Evolutionary conservation across 176 grass and related monocot genomes (phyloP).

Genomic region (Musa itinerans): DNA sequence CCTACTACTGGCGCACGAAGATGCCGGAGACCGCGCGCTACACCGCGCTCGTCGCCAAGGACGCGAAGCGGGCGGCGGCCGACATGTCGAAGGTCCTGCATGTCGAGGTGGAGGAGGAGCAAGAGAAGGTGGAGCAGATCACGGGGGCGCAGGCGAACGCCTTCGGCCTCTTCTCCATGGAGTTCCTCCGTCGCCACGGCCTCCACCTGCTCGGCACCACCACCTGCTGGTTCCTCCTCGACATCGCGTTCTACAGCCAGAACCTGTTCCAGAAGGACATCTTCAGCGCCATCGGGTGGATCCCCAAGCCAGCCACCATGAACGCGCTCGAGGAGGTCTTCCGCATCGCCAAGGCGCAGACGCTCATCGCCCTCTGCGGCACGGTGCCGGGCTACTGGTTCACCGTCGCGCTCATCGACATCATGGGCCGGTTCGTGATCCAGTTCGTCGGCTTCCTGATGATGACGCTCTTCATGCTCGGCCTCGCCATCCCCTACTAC

Average conservation of each 20-base stretch:
- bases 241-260: conserved; percentile 80
- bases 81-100: too few relatives aligned
- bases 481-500: conserved; percentile 51
- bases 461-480: conserved; percentile 71
- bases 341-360: conserved; percentile 55
- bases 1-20: too few relatives aligned
- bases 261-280: conserved; percentile 82
- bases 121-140: too few relatives aligned
- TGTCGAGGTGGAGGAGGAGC: too few relatives aligned
- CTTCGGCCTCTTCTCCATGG: conserved; percentile 51
- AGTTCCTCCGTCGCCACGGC: conserved; percentile 42
- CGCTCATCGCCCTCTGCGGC: conserved; percentile 70
- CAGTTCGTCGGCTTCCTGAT: conserved; percentile 42
- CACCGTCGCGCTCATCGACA: conserved; percentile 67
- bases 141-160: too few relatives aligned
- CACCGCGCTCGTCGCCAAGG: too few relatives aligned
- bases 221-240: conserved; percentile 51
- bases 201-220: conserved; percentile 49
- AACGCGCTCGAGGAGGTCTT: conserved; percentile 54
- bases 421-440: conserved; percentile 51
- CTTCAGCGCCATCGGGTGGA: conserved; percentile 67
- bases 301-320: conserved; percentile 52
- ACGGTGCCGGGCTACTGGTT: conserved; percentile 83
- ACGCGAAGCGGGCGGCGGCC: too few relatives aligned
- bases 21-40: too few relatives aligned